A percentile compares a stretch with the other conserved stretches of the same genome.
These are phyloP conservation scores for Venturia nashicola DNA, from an alignment of 2,329 filamentous ascomycete genomes.

Conservation along the genomic window DNA sequence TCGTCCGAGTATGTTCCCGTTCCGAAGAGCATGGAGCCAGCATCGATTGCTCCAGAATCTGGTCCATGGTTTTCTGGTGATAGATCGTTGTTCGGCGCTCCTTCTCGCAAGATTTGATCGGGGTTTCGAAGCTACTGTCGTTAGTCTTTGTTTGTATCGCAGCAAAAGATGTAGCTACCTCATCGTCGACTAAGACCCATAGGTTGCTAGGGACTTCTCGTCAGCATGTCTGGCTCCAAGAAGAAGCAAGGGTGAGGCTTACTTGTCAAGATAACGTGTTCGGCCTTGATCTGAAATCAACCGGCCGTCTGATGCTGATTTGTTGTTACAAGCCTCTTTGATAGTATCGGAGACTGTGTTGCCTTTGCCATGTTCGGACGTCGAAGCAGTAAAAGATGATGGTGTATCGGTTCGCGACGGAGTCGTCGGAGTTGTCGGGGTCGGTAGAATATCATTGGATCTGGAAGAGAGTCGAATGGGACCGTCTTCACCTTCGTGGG, in stretches of 20 bases:
- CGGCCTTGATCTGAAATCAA: background rate
- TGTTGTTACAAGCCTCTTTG: background rate
- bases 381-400: background rate
- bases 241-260: background rate
- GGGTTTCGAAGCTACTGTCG: background rate
- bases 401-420: conserved; percentile 4
- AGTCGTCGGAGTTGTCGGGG: background rate
- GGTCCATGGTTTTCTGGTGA: background rate
- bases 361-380: background rate
- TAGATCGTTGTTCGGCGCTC: background rate
- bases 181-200: conserved; percentile 2
- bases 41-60: background rate
- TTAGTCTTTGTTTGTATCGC: background rate
- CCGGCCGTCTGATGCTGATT: background rate
- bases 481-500: conserved; percentile 12
- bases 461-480: conserved; percentile 24
- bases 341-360: background rate
- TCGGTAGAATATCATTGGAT: conserved; percentile 28
- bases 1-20: background rate
- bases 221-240: background rate
- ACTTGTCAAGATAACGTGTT: conserved; percentile 7
- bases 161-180: background rate
- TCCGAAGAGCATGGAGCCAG: conserved; percentile 4
- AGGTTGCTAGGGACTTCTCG: background rate
- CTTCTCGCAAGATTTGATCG: conserved; percentile 2